Conservation (phyloP, 768 basidiomycete species). For the Tubosaeta sp. region DNA sequence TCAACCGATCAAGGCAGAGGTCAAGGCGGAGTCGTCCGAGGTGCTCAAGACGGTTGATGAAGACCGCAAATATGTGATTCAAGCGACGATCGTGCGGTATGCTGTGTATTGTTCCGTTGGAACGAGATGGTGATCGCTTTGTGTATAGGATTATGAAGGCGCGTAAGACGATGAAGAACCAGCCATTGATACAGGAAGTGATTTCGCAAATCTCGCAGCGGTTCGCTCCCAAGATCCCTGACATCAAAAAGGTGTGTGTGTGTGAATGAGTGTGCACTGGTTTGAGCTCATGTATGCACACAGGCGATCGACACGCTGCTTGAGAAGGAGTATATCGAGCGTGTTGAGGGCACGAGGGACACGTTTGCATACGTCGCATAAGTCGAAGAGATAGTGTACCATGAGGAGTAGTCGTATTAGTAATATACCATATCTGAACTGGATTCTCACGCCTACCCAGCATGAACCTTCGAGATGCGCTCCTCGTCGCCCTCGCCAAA, state of each 20-base stretch:
- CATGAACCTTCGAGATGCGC: slow-evolving; percentile 55
- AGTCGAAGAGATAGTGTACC: no score
- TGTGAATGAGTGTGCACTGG: neutral
- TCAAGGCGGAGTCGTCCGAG: slow-evolving; percentile 84
- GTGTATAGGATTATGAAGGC: slow-evolving; percentile 86
- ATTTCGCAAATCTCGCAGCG: slow-evolving; percentile 84
- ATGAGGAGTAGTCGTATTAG: slow-evolving; percentile 15
- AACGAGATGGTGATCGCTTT: neutral
- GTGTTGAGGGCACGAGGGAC: slow-evolving; percentile 87
- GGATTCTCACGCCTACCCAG: slow-evolving; percentile 22
- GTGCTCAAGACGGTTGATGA: slow-evolving; percentile 95
- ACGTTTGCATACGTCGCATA: slow-evolving; percentile 44
- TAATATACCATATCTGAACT: slow-evolving; percentile 17
- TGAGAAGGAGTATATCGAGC: slow-evolving; percentile 97
- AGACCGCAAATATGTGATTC: slow-evolving; percentile 94
- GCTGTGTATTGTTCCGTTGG: neutral
- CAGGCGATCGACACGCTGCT: slow-evolving; percentile 88
- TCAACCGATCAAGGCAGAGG: slow-evolving; percentile 89
- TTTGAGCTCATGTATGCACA: neutral
- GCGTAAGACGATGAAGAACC: slow-evolving; percentile 93
- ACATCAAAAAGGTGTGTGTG: slow-evolving; percentile 83
- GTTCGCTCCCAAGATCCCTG: slow-evolving; percentile 90
- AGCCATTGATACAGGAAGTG: slow-evolving; percentile 83
- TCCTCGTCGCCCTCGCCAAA: slow-evolving; percentile 50
- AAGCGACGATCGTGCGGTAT: slow-evolving; percentile 86